Conservation (phyloP, 2,329 filamentous ascomycete species). For the Nannizzia gypsea region DNA sequence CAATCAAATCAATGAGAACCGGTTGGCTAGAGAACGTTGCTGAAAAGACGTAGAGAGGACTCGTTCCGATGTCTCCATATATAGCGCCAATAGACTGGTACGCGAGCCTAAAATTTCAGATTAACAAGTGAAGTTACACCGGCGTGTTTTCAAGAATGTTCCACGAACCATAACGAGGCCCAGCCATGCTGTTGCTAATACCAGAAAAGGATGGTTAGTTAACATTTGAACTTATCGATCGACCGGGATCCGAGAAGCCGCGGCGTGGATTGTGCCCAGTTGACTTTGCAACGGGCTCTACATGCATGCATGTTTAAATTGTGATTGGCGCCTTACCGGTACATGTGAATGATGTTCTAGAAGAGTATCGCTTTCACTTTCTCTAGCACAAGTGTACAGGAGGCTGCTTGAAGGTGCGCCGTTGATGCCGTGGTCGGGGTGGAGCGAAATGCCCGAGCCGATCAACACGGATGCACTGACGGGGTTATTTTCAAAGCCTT, state of each 20-base stretch:
- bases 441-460: background rate
- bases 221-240: background rate
- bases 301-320: background rate
- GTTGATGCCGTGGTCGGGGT: background rate
- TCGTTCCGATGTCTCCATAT: slow-evolving; percentile 50
- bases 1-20: slow-evolving; percentile 38
- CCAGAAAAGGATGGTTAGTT: background rate
- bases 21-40: slow-evolving; percentile 40
- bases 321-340: background rate
- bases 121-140: background rate
- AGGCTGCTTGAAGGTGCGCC: background rate
- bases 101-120: slow-evolving; percentile 29
- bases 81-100: slow-evolving; percentile 48
- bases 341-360: background rate
- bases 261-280: background rate
- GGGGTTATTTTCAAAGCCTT: background rate
- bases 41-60: slow-evolving; percentile 47
- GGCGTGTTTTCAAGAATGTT: background rate
- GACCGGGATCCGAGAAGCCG: background rate
- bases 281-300: background rate
- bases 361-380: background rate
- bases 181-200: slow-evolving; percentile 12
- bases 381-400: background rate
- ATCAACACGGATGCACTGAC: background rate
- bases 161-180: slow-evolving; percentile 14